phyloP scores from a whole-genome alignment of 2,329 filamentous ascomycete genomes.

The Coccinonectria pachysandricola region DNA sequence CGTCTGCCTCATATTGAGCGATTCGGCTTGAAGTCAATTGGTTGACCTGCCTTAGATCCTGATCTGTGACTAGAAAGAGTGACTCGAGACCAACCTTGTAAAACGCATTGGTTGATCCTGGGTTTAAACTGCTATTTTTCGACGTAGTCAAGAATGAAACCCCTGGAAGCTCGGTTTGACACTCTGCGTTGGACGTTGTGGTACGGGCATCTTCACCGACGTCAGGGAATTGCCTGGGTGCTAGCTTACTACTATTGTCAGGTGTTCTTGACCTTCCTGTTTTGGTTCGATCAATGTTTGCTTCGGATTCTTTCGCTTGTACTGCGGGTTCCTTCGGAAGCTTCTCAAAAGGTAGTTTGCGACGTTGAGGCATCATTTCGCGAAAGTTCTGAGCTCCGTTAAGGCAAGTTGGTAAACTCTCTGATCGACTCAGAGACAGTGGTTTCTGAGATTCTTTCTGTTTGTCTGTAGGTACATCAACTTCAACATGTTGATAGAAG shows the following conservation, averaged over 20 bases:
- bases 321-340: slow-evolving; percentile 1
- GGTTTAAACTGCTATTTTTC: too few relatives aligned
- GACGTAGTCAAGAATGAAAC: too few relatives aligned
- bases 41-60: slow-evolving; percentile 16
- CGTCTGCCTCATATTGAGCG: slow-evolving; percentile 24
- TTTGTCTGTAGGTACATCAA: too few relatives aligned
- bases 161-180: slow-evolving; percentile 1
- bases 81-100: too few relatives aligned
- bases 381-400: slow-evolving; percentile 11
- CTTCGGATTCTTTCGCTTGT: not conserved
- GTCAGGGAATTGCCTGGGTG: too few relatives aligned
- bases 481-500: too few relatives aligned
- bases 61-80: slow-evolving; percentile 21
- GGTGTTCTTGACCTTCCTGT: not conserved
- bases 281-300: too few relatives aligned
- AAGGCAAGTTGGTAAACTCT: not conserved
- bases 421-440: too few relatives aligned
- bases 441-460: too few relatives aligned
- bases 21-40: slow-evolving; percentile 17
- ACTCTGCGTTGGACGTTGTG: not conserved
- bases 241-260: too few relatives aligned
- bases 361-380: slow-evolving; percentile 21
- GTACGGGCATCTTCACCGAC: too few relatives aligned
- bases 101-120: too few relatives aligned
- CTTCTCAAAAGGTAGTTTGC: slow-evolving; percentile 19